These are phyloP conservation scores for Kluyveromyces starmeri DNA, from an alignment of 805 yeast species.

Conservation along the genomic window DNA sequence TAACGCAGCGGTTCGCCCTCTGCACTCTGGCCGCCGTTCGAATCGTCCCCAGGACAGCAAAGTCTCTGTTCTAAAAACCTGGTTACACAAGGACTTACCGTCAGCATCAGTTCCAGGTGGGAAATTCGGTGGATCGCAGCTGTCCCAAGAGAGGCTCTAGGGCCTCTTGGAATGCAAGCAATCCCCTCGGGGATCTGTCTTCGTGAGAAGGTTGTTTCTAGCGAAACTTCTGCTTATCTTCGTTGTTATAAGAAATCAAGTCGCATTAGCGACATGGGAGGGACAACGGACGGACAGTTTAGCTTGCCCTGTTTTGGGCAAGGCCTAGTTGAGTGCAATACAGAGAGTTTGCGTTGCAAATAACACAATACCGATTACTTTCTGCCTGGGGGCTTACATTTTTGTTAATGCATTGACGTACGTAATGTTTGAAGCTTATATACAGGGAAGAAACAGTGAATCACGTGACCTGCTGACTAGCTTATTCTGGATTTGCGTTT, in stretches of 20 bases:
- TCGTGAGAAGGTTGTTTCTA: slow-evolving; percentile 7
- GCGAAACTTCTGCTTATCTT: slow-evolving; percentile 10
- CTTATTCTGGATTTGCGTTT: too few relatives aligned
- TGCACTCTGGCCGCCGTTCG: neutral
- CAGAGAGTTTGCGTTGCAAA: slow-evolving; percentile 21
- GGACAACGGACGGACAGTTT: slow-evolving; percentile 26
- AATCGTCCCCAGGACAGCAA: slow-evolving; percentile 1
- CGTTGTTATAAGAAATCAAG: slow-evolving; percentile 27
- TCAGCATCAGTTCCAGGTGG: slow-evolving; percentile 22
- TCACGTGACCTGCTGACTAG: too few relatives aligned
- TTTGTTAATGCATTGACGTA: slow-evolving; percentile 1
- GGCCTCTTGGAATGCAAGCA: neutral
- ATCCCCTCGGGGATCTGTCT: neutral
- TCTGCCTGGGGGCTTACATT: slow-evolving; percentile 15
- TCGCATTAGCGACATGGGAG: slow-evolving; percentile 18
- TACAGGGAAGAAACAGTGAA: neutral
- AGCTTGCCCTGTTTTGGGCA: slow-evolving; percentile 14
- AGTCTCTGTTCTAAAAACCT: slow-evolving; percentile 1
- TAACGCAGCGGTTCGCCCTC: neutral
- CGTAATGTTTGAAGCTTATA: neutral
- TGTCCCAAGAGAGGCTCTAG: slow-evolving; percentile 8
- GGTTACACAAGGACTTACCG: neutral
- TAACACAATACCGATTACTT: slow-evolving; percentile 33
- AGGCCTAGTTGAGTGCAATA: slow-evolving; percentile 33
- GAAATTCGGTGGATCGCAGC: slow-evolving; percentile 32